phyloP scores from a whole-genome alignment of 2,329 filamentous ascomycete species.

The Fusarium tanahbumbuense region DNA sequence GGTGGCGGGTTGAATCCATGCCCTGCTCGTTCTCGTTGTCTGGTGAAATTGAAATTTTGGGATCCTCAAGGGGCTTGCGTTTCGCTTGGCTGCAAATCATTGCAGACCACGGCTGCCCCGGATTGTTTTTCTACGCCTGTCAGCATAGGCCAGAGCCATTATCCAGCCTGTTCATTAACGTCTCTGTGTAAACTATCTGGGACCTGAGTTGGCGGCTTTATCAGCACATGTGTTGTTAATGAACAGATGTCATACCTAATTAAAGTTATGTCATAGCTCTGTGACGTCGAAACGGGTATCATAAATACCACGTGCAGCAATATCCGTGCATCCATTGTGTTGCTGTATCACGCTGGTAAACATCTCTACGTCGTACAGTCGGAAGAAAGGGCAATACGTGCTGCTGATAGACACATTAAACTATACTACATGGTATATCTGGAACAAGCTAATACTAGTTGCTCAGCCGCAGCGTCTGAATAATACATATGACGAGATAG shows the following conservation, averaged over 20 bases:
- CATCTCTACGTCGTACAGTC: neutral
- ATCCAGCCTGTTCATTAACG: constrained; percentile 11
- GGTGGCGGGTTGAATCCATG: constrained; percentile 24
- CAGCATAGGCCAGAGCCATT: constrained; percentile 16
- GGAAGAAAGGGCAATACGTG: neutral
- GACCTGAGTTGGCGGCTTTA: neutral
- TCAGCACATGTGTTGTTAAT: neutral
- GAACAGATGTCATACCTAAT: neutral
- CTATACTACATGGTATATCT: neutral
- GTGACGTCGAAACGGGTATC: neutral
- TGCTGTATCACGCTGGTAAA: constrained; percentile 11
- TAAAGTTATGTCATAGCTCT: constrained; percentile 3
- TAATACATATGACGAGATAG: neutral
- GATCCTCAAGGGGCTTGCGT: constrained; percentile 22
- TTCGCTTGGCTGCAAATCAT: constrained; percentile 43
- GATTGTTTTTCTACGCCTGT: constrained; percentile 22
- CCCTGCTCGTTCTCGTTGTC: constrained; percentile 4
- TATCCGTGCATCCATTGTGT: neutral
- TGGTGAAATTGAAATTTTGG: constrained; percentile 10
- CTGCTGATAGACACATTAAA: neutral
- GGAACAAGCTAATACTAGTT: neutral
- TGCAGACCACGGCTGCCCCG: constrained; percentile 28
- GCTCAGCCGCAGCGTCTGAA: neutral
- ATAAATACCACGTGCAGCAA: constrained; percentile 1
- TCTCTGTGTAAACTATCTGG: neutral